A percentile compares a stretch with the other conserved stretches of the same genome.
Conservation (phyloP, 257 asterid species). For the Nicotiana paniculata region DNA sequence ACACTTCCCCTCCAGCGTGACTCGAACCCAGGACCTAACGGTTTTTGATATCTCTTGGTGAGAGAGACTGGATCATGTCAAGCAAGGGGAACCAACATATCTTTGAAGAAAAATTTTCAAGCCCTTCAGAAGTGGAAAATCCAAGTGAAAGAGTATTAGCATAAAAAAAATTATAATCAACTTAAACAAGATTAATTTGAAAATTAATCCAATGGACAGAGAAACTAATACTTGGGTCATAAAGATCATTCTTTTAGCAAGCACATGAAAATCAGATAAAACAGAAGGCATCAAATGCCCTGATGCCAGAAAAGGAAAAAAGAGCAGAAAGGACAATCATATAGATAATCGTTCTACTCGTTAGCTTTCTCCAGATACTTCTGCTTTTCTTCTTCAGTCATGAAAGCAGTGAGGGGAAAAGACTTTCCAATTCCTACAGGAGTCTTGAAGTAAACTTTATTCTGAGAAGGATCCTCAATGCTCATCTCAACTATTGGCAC, state of each 20-base stretch:
- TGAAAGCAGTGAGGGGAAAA: slow-evolving; percentile 67
- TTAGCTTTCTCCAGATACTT: slow-evolving; percentile 26
- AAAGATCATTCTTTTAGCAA: not conserved
- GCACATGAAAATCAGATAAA: not conserved
- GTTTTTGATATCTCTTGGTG: not conserved
- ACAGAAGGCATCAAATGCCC: not conserved
- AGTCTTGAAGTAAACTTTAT: slow-evolving; percentile 73
- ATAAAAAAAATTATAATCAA: not conserved
- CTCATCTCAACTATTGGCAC: slow-evolving; percentile 92
- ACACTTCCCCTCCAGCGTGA: too few species aligned
- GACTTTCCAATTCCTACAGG: slow-evolving; percentile 82
- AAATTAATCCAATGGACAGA: not conserved
- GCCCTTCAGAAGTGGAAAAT: not conserved
- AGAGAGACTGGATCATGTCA: not conserved
- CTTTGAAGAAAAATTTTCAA: not conserved
- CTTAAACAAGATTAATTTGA: not conserved
- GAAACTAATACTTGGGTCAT: not conserved
- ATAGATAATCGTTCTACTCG: slow-evolving; percentile 3
- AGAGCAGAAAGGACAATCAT: not conserved
- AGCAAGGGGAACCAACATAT: not conserved
- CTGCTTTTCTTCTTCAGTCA: slow-evolving; percentile 62
- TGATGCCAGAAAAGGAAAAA: not conserved
- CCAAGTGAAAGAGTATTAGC: not conserved
- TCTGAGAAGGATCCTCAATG: slow-evolving; percentile 35
- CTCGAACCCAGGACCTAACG: too few species aligned